Conservation (phyloP, 2,329 filamentous ascomycete species). For the Dichotomopilus funicola region DNA sequence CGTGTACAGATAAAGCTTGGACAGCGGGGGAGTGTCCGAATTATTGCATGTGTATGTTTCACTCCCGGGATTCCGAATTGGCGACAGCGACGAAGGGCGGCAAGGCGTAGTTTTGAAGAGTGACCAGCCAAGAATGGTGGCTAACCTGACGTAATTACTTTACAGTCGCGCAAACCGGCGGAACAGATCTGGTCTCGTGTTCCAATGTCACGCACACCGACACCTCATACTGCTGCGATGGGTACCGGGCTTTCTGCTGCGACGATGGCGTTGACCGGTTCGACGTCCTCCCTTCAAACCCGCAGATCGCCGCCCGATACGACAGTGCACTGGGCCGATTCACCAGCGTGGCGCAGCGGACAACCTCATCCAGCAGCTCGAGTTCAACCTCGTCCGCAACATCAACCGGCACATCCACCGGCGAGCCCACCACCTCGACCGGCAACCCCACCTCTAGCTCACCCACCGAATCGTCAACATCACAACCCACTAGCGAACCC, state of each 20-base stretch:
- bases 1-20: slow-evolving; percentile 8
- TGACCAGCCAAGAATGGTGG: too few relatives aligned
- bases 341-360: background rate
- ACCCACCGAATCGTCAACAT: background rate
- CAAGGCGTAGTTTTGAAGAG: too few relatives aligned
- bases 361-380: background rate
- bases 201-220: slow-evolving; percentile 8
- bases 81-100: too few relatives aligned
- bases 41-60: background rate
- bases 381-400: background rate
- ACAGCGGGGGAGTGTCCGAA: background rate
- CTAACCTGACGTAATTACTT: too few relatives aligned
- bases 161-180: background rate
- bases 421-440: background rate
- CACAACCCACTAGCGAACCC: background rate
- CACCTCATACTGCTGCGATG: slow-evolving; percentile 12
- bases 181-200: slow-evolving; percentile 9
- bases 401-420: background rate
- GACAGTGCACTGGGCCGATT: background rate
- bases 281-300: slow-evolving; percentile 5
- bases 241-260: slow-evolving; percentile 2
- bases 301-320: background rate
- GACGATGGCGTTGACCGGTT: slow-evolving; percentile 5
- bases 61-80: background rate
- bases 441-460: background rate